A percentile compares a stretch with the other conserved stretches of the same genome.
Conservation (phyloP, 352 stramenopile species). For the Peronosclerospora sorghi region DNA sequence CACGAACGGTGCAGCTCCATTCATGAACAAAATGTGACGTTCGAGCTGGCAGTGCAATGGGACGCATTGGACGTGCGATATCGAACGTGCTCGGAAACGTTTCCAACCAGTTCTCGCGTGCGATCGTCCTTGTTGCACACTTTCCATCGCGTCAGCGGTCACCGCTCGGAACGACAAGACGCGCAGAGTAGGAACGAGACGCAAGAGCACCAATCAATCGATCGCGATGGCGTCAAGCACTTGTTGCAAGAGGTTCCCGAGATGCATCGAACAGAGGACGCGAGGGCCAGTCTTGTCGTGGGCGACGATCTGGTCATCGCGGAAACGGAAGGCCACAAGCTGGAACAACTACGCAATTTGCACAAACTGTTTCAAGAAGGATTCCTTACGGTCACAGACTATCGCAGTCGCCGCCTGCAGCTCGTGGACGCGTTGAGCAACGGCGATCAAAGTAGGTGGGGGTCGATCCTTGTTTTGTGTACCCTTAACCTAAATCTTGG, state of each 20-base stretch:
- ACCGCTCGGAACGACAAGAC: not conserved
- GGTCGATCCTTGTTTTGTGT: too few species aligned
- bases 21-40: constrained; percentile 12
- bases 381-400: constrained; percentile 75
- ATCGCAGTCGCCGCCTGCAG: constrained; percentile 54
- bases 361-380: constrained; percentile 68
- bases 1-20: constrained; percentile 8
- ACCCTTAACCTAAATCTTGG: too few species aligned
- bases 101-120: constrained; percentile 18
- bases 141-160: constrained; percentile 1
- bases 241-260: too few species aligned
- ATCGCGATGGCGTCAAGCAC: constrained; percentile 7
- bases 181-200: constrained; percentile 6
- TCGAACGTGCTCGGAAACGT: constrained; percentile 31
- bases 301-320: too few species aligned
- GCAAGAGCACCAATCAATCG: constrained; percentile 19
- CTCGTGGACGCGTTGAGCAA: constrained; percentile 51
- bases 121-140: constrained; percentile 16
- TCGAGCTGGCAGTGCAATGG: constrained; percentile 15
- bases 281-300: too few species aligned
- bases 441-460: constrained; percentile 42
- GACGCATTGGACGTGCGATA: constrained; percentile 8
- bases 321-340: constrained; percentile 33
- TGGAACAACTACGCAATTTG: constrained; percentile 59
- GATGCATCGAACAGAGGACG: too few species aligned